Percentiles rank a stretch among this genome's conserved stretches.
Evolutionary conservation across 2,329 filamentous ascomycete genomes (phyloP).

Genomic region (Coniosporium tulheliwenetii): DNA sequence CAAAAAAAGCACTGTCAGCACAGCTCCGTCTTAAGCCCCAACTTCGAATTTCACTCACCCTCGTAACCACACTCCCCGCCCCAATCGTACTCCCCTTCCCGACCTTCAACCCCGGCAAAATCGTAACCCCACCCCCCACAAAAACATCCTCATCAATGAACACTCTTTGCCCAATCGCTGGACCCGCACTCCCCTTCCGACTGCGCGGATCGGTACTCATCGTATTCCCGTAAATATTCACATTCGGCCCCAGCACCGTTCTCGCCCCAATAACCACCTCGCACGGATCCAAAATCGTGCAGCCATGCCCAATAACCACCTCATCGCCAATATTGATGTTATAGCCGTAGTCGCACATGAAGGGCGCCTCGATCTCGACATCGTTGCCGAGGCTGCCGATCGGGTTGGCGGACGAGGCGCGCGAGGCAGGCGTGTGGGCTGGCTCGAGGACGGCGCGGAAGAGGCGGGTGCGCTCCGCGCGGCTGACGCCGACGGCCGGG

Average conservation of each 20-base stretch:
- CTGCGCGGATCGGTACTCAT: conserved; percentile 57
- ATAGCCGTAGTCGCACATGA: conserved; percentile 89
- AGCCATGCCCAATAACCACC: conserved; percentile 69
- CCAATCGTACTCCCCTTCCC: conserved; percentile 37
- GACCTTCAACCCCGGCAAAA: conserved; percentile 40
- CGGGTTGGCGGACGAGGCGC: conserved; percentile 5
- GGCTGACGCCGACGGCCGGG: conserved; percentile 49
- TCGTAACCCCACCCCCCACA: conserved; percentile 46
- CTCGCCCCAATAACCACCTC: conserved; percentile 68
- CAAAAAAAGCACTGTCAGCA: conserved; percentile 2
- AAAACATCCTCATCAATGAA: conserved; percentile 60
- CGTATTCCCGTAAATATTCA: conserved; percentile 68
- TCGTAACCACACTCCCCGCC: conserved; percentile 38
- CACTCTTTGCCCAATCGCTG: conserved; percentile 54
- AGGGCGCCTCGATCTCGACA: conserved; percentile 71
- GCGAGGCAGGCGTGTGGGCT: conserved; percentile 31
- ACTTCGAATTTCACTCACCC: conserved; percentile 20
- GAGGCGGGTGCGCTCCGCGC: conserved; percentile 50
- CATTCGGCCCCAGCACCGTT: conserved; percentile 57
- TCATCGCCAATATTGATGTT: conserved; percentile 81
- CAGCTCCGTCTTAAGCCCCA: no score
- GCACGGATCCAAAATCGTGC: conserved; percentile 75
- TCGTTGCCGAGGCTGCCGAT: conserved; percentile 54
- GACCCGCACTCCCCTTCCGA: conserved; percentile 57
- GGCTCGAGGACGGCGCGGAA: conserved; percentile 60